A percentile compares a stretch with the other conserved stretches of the same genome.
Conservation (phyloP, 139 green algal genomes). For the Pleodorina starrii region DNA sequence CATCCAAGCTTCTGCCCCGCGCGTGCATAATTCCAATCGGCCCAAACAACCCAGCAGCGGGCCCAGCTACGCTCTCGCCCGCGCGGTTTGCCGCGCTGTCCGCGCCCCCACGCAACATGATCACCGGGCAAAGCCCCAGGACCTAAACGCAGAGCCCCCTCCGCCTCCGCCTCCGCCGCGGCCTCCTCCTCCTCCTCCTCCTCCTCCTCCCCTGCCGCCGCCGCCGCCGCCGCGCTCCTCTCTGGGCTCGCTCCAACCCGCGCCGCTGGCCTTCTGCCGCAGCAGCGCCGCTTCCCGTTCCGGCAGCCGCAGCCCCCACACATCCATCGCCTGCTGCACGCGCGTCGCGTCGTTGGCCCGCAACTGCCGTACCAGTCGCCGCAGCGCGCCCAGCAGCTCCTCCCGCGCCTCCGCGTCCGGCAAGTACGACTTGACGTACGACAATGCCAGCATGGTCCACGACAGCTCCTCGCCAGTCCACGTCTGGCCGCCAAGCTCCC, state of each 20-base stretch:
- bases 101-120: not conserved
- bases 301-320: slow-evolving; percentile 8
- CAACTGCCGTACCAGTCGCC: not conserved
- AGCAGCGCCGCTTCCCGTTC: slow-evolving; percentile 10
- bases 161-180: not conserved
- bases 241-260: not conserved
- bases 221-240: no score
- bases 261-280: slow-evolving; percentile 15
- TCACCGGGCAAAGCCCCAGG: not conserved
- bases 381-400: not conserved
- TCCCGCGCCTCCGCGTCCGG: not conserved
- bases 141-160: not conserved
- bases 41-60: no score
- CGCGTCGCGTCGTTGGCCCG: slow-evolving; percentile 37
- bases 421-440: not conserved
- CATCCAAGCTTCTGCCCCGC: no score
- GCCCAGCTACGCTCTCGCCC: no score
- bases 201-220: no score
- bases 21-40: no score
- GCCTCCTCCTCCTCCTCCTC: no score
- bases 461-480: slow-evolving; percentile 36
- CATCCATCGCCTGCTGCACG: not conserved
- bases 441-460: slow-evolving; percentile 45
- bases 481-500: not conserved
- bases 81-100: no score